phyloP scores from a whole-genome alignment of 139 green algal genomes.

The Astrephomene gubernaculifera region DNA sequence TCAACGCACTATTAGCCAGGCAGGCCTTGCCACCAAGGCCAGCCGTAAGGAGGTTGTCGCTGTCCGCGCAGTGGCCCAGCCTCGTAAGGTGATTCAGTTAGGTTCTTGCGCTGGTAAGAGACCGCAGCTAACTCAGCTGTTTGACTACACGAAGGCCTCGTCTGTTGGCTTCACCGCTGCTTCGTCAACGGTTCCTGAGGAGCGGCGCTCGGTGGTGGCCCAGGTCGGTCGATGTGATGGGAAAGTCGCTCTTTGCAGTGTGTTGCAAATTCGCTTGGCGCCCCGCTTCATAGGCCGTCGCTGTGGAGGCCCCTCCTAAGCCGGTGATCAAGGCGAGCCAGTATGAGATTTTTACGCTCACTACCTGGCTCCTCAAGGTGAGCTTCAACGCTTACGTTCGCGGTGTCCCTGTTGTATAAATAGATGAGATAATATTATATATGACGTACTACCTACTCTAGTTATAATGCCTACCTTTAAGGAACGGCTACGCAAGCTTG shows the following conservation, averaged over 20 bases:
- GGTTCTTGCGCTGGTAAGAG: neutral
- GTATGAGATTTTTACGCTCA: constrained; percentile 85
- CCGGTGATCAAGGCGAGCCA: constrained; percentile 33
- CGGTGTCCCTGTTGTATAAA: neutral
- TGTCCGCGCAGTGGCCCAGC: constrained; percentile 38
- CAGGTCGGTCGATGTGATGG: constrained; percentile 16
- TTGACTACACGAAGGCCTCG: no score
- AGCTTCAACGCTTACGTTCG: neutral
- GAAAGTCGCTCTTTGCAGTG: neutral
- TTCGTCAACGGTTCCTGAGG: constrained; percentile 3
- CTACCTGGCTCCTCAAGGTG: constrained; percentile 90
- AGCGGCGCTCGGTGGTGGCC: constrained; percentile 34
- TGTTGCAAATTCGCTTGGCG: neutral
- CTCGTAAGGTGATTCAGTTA: neutral
- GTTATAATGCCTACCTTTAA: neutral
- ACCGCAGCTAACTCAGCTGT: neutral
- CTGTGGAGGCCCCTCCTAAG: constrained; percentile 5
- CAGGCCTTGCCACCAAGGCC: constrained; percentile 38
- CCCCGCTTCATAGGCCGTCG: constrained; percentile 6
- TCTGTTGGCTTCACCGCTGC: neutral
- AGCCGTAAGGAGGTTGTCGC: constrained; percentile 30
- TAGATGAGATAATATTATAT: no score
- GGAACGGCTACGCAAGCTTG: neutral
- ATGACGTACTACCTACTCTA: no score
- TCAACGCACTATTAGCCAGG: constrained; percentile 4